Evolutionary conservation across 352 stramenopile species (phyloP).

Genomic region (Phytophthora constricta): DNA sequence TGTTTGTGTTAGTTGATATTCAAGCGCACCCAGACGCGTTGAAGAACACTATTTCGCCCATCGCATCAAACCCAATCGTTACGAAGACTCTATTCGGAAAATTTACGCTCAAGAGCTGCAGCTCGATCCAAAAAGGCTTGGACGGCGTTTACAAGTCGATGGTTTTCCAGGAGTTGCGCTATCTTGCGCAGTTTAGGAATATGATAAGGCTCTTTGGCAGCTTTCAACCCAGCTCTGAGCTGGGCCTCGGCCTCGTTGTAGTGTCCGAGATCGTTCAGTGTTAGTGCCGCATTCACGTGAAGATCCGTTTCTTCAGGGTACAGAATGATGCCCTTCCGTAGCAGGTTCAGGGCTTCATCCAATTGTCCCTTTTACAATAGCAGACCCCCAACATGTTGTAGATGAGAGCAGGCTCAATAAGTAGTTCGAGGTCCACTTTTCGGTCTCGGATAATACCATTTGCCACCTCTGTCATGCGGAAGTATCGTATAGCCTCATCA

Average conservation of each 20-base stretch:
- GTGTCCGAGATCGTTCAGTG: slow-evolving; percentile 33
- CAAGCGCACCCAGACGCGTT: not conserved
- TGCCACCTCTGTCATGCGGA: slow-evolving; percentile 33
- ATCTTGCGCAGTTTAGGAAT: slow-evolving; percentile 27
- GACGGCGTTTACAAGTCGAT: slow-evolving; percentile 21
- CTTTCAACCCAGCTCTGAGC: slow-evolving; percentile 22
- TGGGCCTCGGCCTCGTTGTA: slow-evolving; percentile 27
- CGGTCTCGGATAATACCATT: slow-evolving; percentile 42
- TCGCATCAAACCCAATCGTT: too few relatives aligned
- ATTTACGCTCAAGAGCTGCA: slow-evolving; percentile 18
- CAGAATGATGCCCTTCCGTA: slow-evolving; percentile 42
- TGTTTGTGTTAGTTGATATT: too few relatives aligned
- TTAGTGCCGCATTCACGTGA: slow-evolving; percentile 56
- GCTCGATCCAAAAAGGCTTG: slow-evolving; percentile 29
- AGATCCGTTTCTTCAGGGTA: slow-evolving; percentile 50
- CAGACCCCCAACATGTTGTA: slow-evolving; percentile 62
- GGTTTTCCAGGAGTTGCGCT: slow-evolving; percentile 14
- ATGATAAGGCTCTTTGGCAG: slow-evolving; percentile 26
- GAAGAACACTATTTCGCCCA: too few relatives aligned
- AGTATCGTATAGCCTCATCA: slow-evolving; percentile 44
- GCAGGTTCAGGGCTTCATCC: slow-evolving; percentile 38
- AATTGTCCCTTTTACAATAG: slow-evolving; percentile 29
- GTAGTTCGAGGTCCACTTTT: slow-evolving; percentile 49
- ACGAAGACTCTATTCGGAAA: not conserved
- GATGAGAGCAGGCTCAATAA: slow-evolving; percentile 39